These are phyloP conservation scores for Gloeophyllum trabeum DNA, from an alignment of 768 basidiomycete species.

Conservation along the genomic window DNA sequence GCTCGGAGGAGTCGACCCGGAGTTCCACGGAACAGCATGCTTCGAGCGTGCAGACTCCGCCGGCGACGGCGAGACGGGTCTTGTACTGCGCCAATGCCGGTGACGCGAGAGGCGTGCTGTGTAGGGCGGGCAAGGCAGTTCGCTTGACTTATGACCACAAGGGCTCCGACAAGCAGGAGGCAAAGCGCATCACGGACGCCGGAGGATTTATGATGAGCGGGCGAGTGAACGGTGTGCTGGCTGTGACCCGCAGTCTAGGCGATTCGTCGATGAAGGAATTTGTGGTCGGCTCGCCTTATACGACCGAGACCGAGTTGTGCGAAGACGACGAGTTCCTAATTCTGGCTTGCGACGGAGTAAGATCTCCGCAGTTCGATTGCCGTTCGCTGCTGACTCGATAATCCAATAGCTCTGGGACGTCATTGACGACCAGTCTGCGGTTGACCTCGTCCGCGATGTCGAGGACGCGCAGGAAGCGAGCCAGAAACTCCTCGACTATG, in stretches of 20 bases:
- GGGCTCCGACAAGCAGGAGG: constrained; percentile 93
- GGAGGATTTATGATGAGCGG: constrained; percentile 99
- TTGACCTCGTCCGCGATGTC: constrained; percentile 68
- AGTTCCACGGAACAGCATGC: not conserved
- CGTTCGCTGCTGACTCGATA: not conserved
- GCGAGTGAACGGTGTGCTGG: constrained; percentile 93
- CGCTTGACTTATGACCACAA: constrained; percentile 98
- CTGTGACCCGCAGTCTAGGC: constrained; percentile 91
- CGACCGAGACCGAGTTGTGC: constrained; percentile 90
- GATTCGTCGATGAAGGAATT: constrained; percentile 99
- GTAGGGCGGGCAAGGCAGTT: constrained; percentile 82
- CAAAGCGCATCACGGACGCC: constrained; percentile 94
- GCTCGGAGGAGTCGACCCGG: too few relatives aligned
- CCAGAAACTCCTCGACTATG: constrained; percentile 65
- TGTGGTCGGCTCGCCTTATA: constrained; percentile 95
- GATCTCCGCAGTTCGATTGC: constrained; percentile 19
- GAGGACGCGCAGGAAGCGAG: constrained; percentile 79
- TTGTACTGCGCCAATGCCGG: constrained; percentile 96
- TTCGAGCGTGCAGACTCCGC: constrained; percentile 8
- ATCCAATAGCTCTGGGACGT: constrained; percentile 87
- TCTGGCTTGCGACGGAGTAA: constrained; percentile 93
- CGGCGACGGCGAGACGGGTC: constrained; percentile 41
- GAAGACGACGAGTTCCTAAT: constrained; percentile 92
- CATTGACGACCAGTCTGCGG: constrained; percentile 79
- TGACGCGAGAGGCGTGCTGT: constrained; percentile 90